phyloP scores from a whole-genome alignment of 2,329 filamentous ascomycete species.

The Mollisiaceae sp. region DNA sequence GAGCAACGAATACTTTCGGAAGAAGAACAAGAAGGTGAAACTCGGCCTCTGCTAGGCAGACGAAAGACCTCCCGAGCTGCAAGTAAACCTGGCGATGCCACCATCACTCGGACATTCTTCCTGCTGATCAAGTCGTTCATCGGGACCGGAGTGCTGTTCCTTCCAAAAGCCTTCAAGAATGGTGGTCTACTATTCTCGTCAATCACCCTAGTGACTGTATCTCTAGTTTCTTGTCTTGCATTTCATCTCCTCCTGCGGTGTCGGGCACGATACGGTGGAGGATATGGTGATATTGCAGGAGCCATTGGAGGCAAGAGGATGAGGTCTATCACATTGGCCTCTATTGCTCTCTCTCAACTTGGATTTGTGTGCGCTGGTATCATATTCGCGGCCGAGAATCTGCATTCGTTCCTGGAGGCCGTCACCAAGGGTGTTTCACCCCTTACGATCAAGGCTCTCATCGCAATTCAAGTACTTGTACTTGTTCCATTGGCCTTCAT shows the following conservation, averaged over 20 bases:
- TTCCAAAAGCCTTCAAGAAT: constrained; percentile 89
- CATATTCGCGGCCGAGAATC: constrained; percentile 91
- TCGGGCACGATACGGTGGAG: constrained; percentile 65
- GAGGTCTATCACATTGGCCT: constrained; percentile 82
- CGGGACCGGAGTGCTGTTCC: constrained; percentile 89
- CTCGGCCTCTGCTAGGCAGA: constrained; percentile 73
- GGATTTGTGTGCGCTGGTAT: constrained; percentile 94
- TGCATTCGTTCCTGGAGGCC: constrained; percentile 90
- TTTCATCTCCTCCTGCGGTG: constrained; percentile 78
- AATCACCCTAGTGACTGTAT: constrained; percentile 79
- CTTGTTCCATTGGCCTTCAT: constrained; percentile 92
- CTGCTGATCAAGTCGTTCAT: constrained; percentile 95
- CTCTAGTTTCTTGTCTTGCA: constrained; percentile 96
- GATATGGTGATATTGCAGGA: constrained; percentile 94
- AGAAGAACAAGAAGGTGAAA: constrained; percentile 70
- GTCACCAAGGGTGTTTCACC: constrained; percentile 83
- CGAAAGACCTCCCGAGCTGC: constrained; percentile 67
- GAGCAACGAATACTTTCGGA: constrained; percentile 70
- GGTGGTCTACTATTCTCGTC: constrained; percentile 97
- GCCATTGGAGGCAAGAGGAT: constrained; percentile 88
- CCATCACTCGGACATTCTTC: constrained; percentile 80
- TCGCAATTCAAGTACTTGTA: constrained; percentile 89
- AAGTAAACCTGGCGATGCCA: constrained; percentile 69
- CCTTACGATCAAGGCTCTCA: constrained; percentile 85
- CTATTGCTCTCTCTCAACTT: constrained; percentile 91